Conservation (phyloP, 1,284 basidiomycete genomes). For the Apiotrichum veenhuisii region DNA sequence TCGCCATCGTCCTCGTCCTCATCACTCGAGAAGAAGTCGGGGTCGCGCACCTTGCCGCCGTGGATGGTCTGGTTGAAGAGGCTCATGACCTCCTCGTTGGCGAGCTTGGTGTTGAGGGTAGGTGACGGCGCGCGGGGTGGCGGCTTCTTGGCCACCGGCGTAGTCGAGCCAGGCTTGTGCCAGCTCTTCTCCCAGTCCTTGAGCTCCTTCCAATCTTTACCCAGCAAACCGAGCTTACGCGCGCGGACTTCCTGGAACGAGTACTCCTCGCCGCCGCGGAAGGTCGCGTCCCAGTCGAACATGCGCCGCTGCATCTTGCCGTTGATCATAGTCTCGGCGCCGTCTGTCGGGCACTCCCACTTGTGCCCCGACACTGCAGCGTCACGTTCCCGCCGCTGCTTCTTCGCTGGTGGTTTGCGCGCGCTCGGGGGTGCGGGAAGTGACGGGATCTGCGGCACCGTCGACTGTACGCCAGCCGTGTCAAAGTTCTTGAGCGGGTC, state of each 20-base stretch:
- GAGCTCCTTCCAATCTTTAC: conserved; percentile 42
- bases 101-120: conserved; percentile 83
- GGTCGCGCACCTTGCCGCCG: conserved; percentile 48
- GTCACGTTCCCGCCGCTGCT: conserved; percentile 8
- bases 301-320: conserved; percentile 47
- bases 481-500: conserved; percentile 58
- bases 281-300: conserved; percentile 49
- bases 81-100: conserved; percentile 84
- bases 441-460: conserved; percentile 20
- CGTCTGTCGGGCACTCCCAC: conserved; percentile 45
- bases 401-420: conserved; percentile 24
- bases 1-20: conserved; percentile 44
- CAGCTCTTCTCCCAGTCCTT: conserved; percentile 44
- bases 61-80: conserved; percentile 79
- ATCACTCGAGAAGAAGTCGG: conserved; percentile 26
- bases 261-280: conserved; percentile 48
- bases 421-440: conserved; percentile 33
- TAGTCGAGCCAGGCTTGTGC: conserved; percentile 45
- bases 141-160: conserved; percentile 31
- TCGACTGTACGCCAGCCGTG: conserved; percentile 28
- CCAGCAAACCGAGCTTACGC: conserved; percentile 42
- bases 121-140: conserved; percentile 56
- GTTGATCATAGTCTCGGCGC: conserved; percentile 34
- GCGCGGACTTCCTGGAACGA: conserved; percentile 51
- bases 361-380: conserved; percentile 21